Percentiles rank a stretch among this genome's conserved stretches.
These are phyloP conservation scores for Quercus aquifolioides DNA, from an alignment of 306 rosid species.

Conservation along the genomic window DNA sequence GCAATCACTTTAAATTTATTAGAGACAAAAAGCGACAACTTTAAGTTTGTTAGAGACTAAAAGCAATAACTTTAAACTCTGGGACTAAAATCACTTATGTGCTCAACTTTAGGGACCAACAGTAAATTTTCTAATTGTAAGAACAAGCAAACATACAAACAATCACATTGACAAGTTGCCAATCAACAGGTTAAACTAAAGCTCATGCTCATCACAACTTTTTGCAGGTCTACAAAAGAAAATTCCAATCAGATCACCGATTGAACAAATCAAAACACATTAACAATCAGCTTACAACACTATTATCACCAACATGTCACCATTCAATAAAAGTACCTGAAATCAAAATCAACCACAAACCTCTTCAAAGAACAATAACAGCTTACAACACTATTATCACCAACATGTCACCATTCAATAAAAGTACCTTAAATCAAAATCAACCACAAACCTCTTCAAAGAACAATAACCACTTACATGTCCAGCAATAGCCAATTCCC, in stretches of 20 bases:
- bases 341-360: background rate
- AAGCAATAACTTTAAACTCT: no score
- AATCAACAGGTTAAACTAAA: background rate
- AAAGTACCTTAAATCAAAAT: background rate
- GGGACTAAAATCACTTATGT: no score
- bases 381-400: background rate
- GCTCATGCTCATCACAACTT: background rate
- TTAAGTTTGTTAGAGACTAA: no score
- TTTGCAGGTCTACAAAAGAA: background rate
- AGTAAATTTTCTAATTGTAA: background rate
- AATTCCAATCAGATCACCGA: background rate
- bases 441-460: background rate
- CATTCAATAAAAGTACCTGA: background rate
- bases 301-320: background rate
- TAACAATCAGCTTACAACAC: no score
- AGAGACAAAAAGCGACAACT: no score
- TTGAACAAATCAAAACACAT: background rate
- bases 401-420: background rate
- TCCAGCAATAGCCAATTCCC: slow-evolving; percentile 79
- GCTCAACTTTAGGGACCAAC: no score
- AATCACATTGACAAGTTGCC: background rate
- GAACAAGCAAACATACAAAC: background rate
- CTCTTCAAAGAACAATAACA: background rate
- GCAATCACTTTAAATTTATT: no score
- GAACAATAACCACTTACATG: slow-evolving; percentile 53